Conservation (phyloP, 345 rosid species). For the Hevea brasiliensis region DNA sequence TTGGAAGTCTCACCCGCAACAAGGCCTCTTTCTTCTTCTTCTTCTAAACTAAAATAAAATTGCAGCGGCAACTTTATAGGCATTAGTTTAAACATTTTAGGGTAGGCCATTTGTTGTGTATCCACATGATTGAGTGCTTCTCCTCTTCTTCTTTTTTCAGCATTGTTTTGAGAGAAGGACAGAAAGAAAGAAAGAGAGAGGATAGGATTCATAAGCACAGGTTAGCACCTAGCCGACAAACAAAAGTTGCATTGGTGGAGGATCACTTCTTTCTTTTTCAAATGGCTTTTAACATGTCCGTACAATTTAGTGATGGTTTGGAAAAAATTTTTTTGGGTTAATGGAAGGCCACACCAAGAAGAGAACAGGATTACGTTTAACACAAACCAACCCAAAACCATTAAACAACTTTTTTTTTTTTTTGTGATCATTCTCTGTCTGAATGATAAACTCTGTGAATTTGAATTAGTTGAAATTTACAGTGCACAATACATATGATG, state of each 20-base stretch:
- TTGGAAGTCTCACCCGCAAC: constrained; percentile 22
- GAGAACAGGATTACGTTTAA: constrained; percentile 13
- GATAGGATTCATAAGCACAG: constrained; percentile 1
- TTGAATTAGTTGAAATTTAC: not conserved
- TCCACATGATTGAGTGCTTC: constrained; percentile 29
- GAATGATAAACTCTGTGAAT: not conserved
- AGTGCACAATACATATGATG: not conserved
- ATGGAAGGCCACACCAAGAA: constrained; percentile 1
- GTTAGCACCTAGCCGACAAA: constrained; percentile 47
- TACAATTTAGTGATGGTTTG: constrained; percentile 17
- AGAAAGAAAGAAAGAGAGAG: not conserved
- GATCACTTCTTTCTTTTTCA: constrained; percentile 40
- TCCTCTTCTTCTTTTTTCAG: not conserved
- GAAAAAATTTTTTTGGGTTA: not conserved
- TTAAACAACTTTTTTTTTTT: too few relatives aligned
- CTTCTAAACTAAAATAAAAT: not conserved
- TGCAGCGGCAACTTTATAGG: too few relatives aligned
- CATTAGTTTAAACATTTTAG: constrained; percentile 18
- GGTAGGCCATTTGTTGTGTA: constrained; percentile 34
- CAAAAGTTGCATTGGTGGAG: constrained; percentile 40
- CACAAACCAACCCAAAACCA: constrained; percentile 15
- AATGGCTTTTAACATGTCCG: constrained; percentile 21
- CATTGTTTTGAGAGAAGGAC: not conserved
- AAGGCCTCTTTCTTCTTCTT: too few relatives aligned
- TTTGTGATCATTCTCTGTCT: too few relatives aligned